These are phyloP conservation scores for Carallia brachiata DNA, from an alignment of 345 rosid genomes.

Conservation along the genomic window DNA sequence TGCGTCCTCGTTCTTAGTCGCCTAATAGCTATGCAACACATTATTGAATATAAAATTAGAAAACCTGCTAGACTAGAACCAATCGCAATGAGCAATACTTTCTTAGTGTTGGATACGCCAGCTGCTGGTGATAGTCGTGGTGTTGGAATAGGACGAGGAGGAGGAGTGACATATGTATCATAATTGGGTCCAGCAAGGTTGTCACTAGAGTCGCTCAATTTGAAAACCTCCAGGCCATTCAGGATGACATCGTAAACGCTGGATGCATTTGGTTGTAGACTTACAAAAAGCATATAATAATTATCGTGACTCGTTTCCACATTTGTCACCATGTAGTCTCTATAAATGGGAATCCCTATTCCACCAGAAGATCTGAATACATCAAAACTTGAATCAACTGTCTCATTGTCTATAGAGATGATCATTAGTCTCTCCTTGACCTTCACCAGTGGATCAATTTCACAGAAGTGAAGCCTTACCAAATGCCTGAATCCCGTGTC, in stretches of 20 bases:
- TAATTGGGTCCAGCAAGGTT: conserved; percentile 4
- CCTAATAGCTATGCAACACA: background rate
- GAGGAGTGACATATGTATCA: background rate
- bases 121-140: background rate
- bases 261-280: background rate
- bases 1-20: background rate
- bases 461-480: conserved; percentile 22
- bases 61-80: background rate
- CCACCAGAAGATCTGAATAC: too few species aligned
- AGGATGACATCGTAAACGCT: background rate
- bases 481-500: conserved; percentile 4
- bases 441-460: background rate
- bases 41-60: background rate
- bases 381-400: too few species aligned
- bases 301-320: background rate
- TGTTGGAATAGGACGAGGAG: background rate
- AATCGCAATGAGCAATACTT: background rate
- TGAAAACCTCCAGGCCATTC: conserved; percentile 12
- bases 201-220: background rate
- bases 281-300: background rate
- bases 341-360: too few species aligned
- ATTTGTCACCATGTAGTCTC: too few species aligned
- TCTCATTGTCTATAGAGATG: too few species aligned
- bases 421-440: background rate
- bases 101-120: background rate